phyloP scores from a whole-genome alignment of 331 rosid genomes.

The Erythrophleum ivorense region DNA sequence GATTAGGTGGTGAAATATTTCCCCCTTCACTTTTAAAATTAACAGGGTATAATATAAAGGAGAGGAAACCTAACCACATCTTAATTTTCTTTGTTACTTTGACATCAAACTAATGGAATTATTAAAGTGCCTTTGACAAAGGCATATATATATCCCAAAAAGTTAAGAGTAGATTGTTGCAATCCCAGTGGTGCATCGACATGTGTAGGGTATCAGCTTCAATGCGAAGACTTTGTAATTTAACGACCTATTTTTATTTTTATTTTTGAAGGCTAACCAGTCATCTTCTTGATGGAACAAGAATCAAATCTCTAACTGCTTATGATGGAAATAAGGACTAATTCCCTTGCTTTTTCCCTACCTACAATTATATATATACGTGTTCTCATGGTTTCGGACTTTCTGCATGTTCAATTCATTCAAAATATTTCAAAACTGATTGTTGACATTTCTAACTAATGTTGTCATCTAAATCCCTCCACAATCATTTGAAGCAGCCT shows the following conservation, averaged over 20 bases:
- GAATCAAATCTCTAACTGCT: conserved; percentile 54
- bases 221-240: conserved; percentile 46
- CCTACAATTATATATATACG: conserved; percentile 6
- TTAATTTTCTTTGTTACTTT: conserved; percentile 56
- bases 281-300: conserved; percentile 59
- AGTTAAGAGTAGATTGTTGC: conserved; percentile 25
- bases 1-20: conserved; percentile 72
- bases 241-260: background rate
- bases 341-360: conserved; percentile 30
- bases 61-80: conserved; percentile 68
- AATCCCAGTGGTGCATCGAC: conserved; percentile 52
- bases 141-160: conserved; percentile 37
- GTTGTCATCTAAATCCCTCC: background rate
- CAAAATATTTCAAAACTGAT: background rate
- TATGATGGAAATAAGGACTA: conserved; percentile 40
- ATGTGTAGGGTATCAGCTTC: conserved; percentile 46
- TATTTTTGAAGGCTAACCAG: conserved; percentile 31
- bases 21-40: conserved; percentile 31
- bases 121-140: conserved; percentile 42
- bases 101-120: conserved; percentile 50
- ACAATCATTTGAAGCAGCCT: conserved; percentile 17
- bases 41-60: conserved; percentile 32
- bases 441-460: conserved; percentile 17
- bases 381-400: conserved; percentile 12
- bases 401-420: background rate